A percentile compares a stretch with the other conserved stretches of the same genome.
Evolutionary conservation across 805 yeast species (phyloP).

Genomic region (Metschnikowia lochheadii): DNA sequence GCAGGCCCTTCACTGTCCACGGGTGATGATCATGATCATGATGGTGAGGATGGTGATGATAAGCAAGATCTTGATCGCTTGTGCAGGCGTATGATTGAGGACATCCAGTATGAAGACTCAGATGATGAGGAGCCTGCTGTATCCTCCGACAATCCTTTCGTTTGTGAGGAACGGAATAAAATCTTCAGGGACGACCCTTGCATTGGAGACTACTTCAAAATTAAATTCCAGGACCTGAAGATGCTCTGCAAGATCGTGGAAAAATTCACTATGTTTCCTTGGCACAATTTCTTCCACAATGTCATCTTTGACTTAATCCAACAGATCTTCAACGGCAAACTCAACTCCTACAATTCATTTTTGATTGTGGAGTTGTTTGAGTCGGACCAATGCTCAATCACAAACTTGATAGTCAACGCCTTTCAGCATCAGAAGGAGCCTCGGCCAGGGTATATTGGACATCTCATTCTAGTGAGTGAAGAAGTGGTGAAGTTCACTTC

Average conservation of each 20-base stretch:
- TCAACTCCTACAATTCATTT: conserved; percentile 74
- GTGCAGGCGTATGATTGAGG: conserved; percentile 18
- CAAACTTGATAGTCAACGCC: conserved; percentile 41
- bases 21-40: not conserved
- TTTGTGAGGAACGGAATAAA: conserved; percentile 30
- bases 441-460: conserved; percentile 96
- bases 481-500: conserved; percentile 86
- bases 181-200: conserved; percentile 53
- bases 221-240: conserved; percentile 70
- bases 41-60: not conserved
- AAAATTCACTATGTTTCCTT: conserved; percentile 81
- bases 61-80: conserved; percentile 18
- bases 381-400: conserved; percentile 17
- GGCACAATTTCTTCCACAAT: conserved; percentile 96
- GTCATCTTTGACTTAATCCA: conserved; percentile 96
- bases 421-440: conserved; percentile 50
- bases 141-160: conserved; percentile 42
- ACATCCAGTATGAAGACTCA: conserved; percentile 30
- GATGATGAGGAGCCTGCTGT: conserved; percentile 44
- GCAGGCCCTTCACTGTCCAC: not conserved
- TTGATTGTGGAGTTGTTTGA: conserved; percentile 31
- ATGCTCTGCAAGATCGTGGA: conserved; percentile 64
- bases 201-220: conserved; percentile 84
- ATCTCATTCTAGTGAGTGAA: conserved; percentile 86
- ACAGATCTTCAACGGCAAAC: conserved; percentile 89